A percentile compares a stretch with the other conserved stretches of the same genome.
These are phyloP conservation scores for Camellia sinensis DNA, from an alignment of 148 eudicot species.

Conservation along the genomic window DNA sequence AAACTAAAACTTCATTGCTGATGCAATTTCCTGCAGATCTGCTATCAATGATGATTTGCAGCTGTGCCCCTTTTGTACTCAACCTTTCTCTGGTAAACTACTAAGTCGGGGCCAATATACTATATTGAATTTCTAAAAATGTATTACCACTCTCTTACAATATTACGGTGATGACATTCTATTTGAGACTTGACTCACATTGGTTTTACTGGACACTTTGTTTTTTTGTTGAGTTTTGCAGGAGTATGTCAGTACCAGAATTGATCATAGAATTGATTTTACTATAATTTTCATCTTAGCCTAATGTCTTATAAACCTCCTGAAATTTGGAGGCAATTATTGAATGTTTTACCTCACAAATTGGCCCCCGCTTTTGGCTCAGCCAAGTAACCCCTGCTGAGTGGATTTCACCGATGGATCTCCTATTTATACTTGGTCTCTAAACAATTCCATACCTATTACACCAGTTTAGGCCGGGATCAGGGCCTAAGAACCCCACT, in stretches of 20 bases:
- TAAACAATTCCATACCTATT: no score
- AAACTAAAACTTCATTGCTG: not conserved
- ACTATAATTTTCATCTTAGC: no score
- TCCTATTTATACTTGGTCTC: no score
- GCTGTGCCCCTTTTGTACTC: constrained; percentile 81
- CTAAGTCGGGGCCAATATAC: not conserved
- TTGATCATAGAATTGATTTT: no score
- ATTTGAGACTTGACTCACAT: not conserved
- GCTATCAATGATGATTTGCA: constrained; percentile 62
- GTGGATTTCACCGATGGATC: no score
- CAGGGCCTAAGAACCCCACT: no score
- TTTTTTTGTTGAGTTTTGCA: not conserved
- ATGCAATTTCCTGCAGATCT: constrained; percentile 51
- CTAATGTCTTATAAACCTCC: no score
- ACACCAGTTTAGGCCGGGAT: no score
- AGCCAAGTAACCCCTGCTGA: no score
- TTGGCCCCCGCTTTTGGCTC: no score
- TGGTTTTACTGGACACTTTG: not conserved
- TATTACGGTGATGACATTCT: not conserved
- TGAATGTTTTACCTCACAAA: no score
- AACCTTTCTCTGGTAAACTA: constrained; percentile 82
- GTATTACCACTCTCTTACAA: not conserved
- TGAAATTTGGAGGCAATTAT: no score
- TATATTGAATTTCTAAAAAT: not conserved
- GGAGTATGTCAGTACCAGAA: not conserved